Base-by-base conservation (phyloP, 2,329 filamentous ascomycete species). In the Colletotrichum tropicale region DNA sequence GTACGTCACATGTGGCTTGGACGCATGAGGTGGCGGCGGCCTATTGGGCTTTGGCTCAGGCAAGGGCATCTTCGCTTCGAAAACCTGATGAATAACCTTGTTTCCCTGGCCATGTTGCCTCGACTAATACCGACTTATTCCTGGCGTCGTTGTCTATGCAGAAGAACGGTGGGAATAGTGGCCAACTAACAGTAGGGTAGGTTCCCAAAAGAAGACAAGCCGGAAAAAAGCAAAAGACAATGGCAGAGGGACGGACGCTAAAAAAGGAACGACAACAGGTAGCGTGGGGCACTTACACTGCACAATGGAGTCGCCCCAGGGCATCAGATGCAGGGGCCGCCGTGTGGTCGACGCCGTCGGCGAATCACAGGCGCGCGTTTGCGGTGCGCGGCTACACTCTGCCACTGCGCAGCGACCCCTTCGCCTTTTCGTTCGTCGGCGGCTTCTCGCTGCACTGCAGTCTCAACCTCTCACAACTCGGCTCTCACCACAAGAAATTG, bases 351-450 rank as follows among this genome's bases (percentile, higher is more conserved):
- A 61, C 18, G 52, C 30, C 52, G 28, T 28, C 30, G 32, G 24
- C 77, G 72, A 78, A 78, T 78, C 75, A 77, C 48, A 70, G 18
- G 69, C 70, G 71, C 69, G 75, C 71, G 72, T 77, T 73, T 77
- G 24, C 26, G 36, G 43, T 73, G 36, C 75, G 77, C 77, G 77
- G 60, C 71, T 75, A 78, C 66, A 38, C 66, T 75, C 68, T 77
- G 66, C 28, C 62, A 70, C 67, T 26, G 30, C 30, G 6, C 18
- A n/a, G n/a, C 52, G 24, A 28, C 8, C 66, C 36, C 38, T 60
- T 69, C 21, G 26, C 26, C 64, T 68, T 16, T 16, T 66, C 28
- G 18, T 48, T 76, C 30, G 32, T 70, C 48, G 43, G 28, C 52
- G 36, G 21, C 62, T 72, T 13, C 60, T 55, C 30, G 2, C 43